Conservation (phyloP, 2,329 filamentous ascomycete genomes). For the Calonectria hawksworthii region DNA sequence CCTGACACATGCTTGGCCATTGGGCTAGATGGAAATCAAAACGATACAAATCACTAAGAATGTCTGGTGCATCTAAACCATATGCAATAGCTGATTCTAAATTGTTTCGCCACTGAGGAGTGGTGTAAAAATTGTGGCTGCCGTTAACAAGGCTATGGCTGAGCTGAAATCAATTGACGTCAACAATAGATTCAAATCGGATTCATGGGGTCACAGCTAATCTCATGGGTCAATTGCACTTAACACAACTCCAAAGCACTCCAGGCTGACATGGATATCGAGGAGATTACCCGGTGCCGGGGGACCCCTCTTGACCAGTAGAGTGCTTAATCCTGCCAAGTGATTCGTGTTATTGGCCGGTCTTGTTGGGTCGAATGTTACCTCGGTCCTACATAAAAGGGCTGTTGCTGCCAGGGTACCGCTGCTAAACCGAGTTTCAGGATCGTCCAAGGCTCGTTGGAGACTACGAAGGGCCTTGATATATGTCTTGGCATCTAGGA, state of each 20-base stretch:
- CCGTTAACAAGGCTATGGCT: neutral
- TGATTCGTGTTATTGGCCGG: neutral
- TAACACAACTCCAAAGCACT: constrained; percentile 1
- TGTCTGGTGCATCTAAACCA: neutral
- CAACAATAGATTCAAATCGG: neutral
- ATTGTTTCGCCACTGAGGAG: neutral
- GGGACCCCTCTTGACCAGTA: neutral
- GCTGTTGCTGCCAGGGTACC: neutral
- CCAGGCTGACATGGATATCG: neutral
- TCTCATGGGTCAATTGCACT: neutral
- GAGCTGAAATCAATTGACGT: neutral
- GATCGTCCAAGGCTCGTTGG: neutral
- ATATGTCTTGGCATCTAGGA: neutral
- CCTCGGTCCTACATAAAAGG: neutral
- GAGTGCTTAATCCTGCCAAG: neutral
- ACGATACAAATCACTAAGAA: neutral
- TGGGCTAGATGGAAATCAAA: neutral
- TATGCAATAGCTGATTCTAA: neutral
- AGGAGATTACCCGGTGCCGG: neutral
- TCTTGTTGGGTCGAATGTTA: neutral
- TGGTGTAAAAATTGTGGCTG: neutral
- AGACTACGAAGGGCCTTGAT: neutral
- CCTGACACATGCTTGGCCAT: neutral
- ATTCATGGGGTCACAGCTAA: neutral
- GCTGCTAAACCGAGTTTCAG: neutral